These are phyloP conservation scores for Gaeumannomyces sp. DNA, from an alignment of 2,329 filamentous ascomycete genomes.

Conservation along the genomic window DNA sequence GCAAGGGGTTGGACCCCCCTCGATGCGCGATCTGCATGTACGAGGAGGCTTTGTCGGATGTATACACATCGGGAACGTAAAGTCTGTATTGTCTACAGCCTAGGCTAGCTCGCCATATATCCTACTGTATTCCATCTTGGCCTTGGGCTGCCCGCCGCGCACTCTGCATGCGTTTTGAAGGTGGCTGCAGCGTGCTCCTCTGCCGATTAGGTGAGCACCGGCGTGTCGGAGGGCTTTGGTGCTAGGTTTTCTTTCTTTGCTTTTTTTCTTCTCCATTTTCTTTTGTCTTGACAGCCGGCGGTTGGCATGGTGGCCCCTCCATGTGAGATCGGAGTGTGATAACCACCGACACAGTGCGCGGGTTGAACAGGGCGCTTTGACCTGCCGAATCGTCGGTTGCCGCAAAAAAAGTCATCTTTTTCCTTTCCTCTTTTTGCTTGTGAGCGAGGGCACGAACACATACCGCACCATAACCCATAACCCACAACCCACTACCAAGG, in stretches of 20 bases:
- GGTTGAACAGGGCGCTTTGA: background rate
- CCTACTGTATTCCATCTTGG: too few species aligned
- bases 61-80: background rate
- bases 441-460: background rate
- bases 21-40: background rate
- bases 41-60: background rate
- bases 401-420: background rate
- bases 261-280: background rate
- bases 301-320: background rate
- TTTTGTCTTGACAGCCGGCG: background rate
- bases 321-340: background rate
- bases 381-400: background rate
- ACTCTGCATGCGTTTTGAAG: background rate
- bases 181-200: background rate
- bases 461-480: background rate
- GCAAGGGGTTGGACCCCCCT: too few species aligned
- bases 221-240: too few species aligned
- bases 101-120: too few species aligned
- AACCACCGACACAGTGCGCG: background rate
- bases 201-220: background rate
- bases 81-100: background rate
- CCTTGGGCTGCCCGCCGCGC: background rate
- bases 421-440: background rate
- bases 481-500: background rate
- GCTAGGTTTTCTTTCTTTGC: too few species aligned